Conservation (phyloP, 1,139 yeast species). For the Sugiyamaella neomexicana region DNA sequence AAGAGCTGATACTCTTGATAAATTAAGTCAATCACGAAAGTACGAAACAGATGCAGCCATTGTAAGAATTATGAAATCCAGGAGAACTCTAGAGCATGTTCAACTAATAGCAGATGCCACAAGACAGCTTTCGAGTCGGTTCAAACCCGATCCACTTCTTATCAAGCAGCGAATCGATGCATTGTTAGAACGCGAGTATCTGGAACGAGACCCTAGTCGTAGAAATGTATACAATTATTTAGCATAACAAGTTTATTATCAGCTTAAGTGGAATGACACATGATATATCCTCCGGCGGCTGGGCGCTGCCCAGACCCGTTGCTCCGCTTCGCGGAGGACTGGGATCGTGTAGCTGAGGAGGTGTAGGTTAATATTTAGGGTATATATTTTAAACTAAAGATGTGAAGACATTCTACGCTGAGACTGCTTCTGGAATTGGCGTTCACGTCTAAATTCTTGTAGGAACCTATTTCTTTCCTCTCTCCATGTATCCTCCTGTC, state of each 20-base stretch:
- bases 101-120: slow-evolving; percentile 67
- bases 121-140: slow-evolving; percentile 60
- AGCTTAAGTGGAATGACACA: too few species aligned
- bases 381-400: slow-evolving; percentile 4
- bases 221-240: slow-evolving; percentile 68
- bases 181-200: slow-evolving; percentile 77
- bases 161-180: slow-evolving; percentile 81
- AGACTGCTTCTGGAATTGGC: slow-evolving; percentile 30
- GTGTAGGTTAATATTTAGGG: neutral
- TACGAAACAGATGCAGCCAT: slow-evolving; percentile 83
- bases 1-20: slow-evolving; percentile 46
- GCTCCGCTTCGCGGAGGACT: too few species aligned
- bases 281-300: too few species aligned
- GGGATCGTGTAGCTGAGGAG: neutral
- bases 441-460: slow-evolving; percentile 34
- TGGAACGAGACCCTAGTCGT: slow-evolving; percentile 68
- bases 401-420: slow-evolving; percentile 24
- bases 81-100: slow-evolving; percentile 61
- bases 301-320: too few species aligned
- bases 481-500: slow-evolving; percentile 33
- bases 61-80: slow-evolving; percentile 80
- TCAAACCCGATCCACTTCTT: slow-evolving; percentile 64
- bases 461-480: slow-evolving; percentile 32
- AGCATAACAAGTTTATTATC: slow-evolving; percentile 44
- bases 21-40: slow-evolving; percentile 50